Evolutionary conservation across 2,329 filamentous ascomycete genomes (phyloP).

Genomic region (Byssothecium circinans): DNA sequence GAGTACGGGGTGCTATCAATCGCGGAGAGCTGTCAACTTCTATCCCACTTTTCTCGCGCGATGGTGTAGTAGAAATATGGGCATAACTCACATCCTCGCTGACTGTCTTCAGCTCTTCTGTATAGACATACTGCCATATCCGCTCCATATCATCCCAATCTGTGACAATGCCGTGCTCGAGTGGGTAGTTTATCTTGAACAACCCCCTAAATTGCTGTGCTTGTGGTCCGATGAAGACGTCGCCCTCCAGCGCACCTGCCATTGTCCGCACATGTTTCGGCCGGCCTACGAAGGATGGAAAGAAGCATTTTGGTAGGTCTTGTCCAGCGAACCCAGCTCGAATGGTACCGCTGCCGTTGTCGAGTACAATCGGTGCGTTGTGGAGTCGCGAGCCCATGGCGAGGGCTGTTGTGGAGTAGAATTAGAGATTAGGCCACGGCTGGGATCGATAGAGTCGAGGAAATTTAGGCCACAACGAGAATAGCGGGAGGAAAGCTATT

Average conservation of each 20-base stretch:
- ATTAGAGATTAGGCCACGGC: not conserved
- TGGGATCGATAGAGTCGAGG: not conserved
- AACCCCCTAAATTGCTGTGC: constrained; percentile 88
- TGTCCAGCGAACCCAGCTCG: constrained; percentile 95
- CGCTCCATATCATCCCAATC: constrained; percentile 99
- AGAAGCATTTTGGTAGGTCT: constrained; percentile 93
- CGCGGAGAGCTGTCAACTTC: constrained; percentile 10
- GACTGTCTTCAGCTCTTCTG: constrained; percentile 91
- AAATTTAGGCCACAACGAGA: not conserved
- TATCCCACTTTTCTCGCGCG: not conserved
- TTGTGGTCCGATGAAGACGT: constrained; percentile 93
- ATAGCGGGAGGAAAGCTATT: constrained; percentile 15
- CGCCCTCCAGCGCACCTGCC: constrained; percentile 93
- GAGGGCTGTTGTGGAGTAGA: constrained; percentile 11
- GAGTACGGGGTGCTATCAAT: constrained; percentile 79
- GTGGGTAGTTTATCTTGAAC: constrained; percentile 91
- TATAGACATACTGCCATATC: constrained; percentile 98
- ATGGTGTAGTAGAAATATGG: not conserved
- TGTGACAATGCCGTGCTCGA: constrained; percentile 97
- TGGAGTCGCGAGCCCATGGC: constrained; percentile 73
- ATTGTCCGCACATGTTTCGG: constrained; percentile 94
- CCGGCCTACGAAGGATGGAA: constrained; percentile 94
- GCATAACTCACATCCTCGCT: constrained; percentile 78
- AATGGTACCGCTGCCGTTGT: constrained; percentile 98
- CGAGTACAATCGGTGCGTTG: constrained; percentile 97